Evolutionary conservation across 495 filamentous ascomycete species (phyloP), one percentile per base, ranked within the genome.

Genomic region (Cenococcum geophilum): DNA sequence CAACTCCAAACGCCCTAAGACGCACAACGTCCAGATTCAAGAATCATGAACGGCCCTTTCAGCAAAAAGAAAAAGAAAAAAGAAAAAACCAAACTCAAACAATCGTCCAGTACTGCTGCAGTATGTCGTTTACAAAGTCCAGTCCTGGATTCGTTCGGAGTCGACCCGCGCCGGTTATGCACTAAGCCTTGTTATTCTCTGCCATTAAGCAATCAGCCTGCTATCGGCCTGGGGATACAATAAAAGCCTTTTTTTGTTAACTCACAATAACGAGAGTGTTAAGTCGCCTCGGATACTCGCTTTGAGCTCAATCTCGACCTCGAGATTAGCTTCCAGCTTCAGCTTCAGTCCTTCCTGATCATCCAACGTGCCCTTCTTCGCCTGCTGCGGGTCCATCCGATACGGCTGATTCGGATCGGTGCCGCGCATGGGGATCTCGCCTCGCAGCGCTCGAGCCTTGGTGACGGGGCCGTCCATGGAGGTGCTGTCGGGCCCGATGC

Each of bases 381-480:
- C 21, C 59, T 70, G 53, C 60, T 71, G 65, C 51, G 43, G 55
- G 6, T 59, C 49, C 68, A 72, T 66, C 16, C 65, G 65, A 49
- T 73, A 71, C 40, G 65, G 68, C 66, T 76, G 71, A 48, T 76
- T 68, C 37, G 74, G 76, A 59, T 77, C 73, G 4, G 68, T 67
- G 11, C 71, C 70, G 25, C 77, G 54, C 70, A 77, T 74, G 2
- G 77, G 76, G 27, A 77, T 74, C 69, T 77, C 76, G 5, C 77
- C 77, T 51, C 77, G 61, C 71, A 72, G 70, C 25, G 76, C 76
- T 12, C 76, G 65, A 10, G 77, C 72, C 37, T 75, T 67, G 16
- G 77, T 78, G 6, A 79, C 77, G 1, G 77, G 76, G 0, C 77
- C 77, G 58, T 78, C 72, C 77, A 78, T 79, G 61, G 70, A 74